A percentile compares a stretch with the other conserved stretches of the same genome.
phyloP scores from a whole-genome alignment of 2,329 filamentous ascomycete genomes.

The Tolypocladium endophyticum region DNA sequence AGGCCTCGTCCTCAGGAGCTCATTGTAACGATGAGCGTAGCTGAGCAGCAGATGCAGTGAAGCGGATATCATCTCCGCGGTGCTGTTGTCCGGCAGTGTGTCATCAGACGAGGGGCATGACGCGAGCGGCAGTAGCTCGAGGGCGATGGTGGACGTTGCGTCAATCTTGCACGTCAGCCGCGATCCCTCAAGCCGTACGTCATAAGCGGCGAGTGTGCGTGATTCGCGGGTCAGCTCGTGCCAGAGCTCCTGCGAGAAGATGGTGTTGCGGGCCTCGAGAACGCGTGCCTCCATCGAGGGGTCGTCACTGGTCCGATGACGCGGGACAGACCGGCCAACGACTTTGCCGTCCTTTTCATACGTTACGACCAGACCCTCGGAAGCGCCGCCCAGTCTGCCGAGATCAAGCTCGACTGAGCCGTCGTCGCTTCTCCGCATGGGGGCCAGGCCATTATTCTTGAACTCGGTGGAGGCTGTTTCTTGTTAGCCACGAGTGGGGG shows the following conservation, averaged over 20 bases:
- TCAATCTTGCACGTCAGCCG: conserved; percentile 45
- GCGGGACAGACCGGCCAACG: conserved; percentile 44
- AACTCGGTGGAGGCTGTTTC: conserved; percentile 42
- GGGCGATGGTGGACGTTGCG: conserved; percentile 40
- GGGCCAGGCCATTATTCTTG: conserved; percentile 65
- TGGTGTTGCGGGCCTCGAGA: conserved; percentile 63
- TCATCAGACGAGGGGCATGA: conserved; percentile 19
- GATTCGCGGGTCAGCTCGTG: conserved; percentile 80
- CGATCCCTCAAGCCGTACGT: conserved; percentile 53
- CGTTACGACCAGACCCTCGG: conserved; percentile 55
- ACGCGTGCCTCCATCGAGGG: conserved; percentile 53
- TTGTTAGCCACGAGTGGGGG: conserved; percentile 12
- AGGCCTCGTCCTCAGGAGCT: conserved; percentile 55
- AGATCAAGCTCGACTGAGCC: conserved; percentile 67
- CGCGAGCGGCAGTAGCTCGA: conserved; percentile 59
- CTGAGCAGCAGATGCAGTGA: conserved; percentile 66
- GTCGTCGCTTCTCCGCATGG: conserved; percentile 62
- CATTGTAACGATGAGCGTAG: conserved; percentile 68
- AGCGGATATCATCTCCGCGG: conserved; percentile 57
- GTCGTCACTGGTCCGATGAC: conserved; percentile 43
- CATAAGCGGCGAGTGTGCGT: conserved; percentile 58
- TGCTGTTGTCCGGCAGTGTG: conserved; percentile 28
- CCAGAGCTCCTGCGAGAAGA: conserved; percentile 81
- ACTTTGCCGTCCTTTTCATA: conserved; percentile 47
- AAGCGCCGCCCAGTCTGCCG: conserved; percentile 38